Conservation (phyloP, 768 basidiomycete genomes). For the Cystobasidium tubakii region DNA sequence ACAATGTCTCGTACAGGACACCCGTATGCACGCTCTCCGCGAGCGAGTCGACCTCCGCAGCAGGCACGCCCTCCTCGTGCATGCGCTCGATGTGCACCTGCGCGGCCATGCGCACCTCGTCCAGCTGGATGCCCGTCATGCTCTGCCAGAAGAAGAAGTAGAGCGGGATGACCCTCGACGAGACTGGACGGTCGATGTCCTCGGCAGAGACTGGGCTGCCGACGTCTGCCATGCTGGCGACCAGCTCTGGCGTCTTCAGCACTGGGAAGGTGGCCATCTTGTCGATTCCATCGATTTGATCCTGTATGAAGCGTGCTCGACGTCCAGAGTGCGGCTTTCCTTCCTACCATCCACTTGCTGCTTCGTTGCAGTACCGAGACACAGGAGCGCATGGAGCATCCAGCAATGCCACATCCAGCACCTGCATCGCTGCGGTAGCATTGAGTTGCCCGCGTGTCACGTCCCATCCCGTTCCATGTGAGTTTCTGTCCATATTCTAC, state of each 20-base stretch:
- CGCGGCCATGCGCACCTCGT: conserved; percentile 42
- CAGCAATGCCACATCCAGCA: neutral
- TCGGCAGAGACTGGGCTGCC: conserved; percentile 16
- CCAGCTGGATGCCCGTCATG: conserved; percentile 36
- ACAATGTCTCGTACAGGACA: conserved; percentile 42
- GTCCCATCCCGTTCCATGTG: neutral
- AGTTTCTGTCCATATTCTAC: neutral
- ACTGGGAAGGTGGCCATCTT: conserved; percentile 36
- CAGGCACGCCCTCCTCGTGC: conserved; percentile 35
- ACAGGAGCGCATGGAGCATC: neutral
- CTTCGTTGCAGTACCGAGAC: neutral
- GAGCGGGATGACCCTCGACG: conserved; percentile 37
- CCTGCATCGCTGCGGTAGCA: neutral
- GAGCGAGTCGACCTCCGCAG: conserved; percentile 38
- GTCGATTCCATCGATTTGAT: neutral
- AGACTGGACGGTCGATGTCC: conserved; percentile 42
- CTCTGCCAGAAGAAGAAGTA: conserved; percentile 43
- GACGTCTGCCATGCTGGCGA: conserved; percentile 23
- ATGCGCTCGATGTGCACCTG: conserved; percentile 42
- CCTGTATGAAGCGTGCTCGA: no score
- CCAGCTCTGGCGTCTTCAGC: conserved; percentile 34
- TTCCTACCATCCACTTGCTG: neutral
- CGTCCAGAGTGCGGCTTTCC: neutral
- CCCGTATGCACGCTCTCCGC: conserved; percentile 43
- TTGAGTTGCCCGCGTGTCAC: neutral